Percentiles rank a stretch among this genome's conserved stretches.
phyloP scores from a whole-genome alignment of 2,329 filamentous ascomycete species.

The Pseudogymnoascus sp. region DNA sequence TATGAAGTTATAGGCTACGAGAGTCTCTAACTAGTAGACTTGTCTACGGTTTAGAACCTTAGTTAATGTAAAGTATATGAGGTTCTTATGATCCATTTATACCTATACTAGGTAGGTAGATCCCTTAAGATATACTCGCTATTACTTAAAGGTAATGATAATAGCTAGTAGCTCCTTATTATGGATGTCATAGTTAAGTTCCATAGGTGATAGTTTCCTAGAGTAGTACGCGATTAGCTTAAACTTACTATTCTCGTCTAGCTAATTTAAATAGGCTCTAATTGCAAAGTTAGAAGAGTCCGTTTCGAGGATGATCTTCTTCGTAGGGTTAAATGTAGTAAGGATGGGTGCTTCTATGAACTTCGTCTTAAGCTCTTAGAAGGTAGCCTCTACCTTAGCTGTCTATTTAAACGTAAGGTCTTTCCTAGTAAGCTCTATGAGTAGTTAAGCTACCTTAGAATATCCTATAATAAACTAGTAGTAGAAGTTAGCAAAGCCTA shows the following conservation, averaged over 20 bases:
- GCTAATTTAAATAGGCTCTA: not conserved
- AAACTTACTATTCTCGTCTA: not conserved
- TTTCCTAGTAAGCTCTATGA: not conserved
- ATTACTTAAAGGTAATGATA: conserved; percentile 21
- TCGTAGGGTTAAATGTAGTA: not conserved
- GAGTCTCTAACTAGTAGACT: conserved; percentile 19
- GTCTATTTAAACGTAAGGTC: not conserved
- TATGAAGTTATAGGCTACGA: conserved; percentile 19
- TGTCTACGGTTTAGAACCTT: conserved; percentile 18
- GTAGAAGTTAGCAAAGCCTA: conserved; percentile 29
- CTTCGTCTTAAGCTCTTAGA: not conserved
- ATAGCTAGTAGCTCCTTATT: conserved; percentile 31
- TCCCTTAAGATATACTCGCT: conserved; percentile 17
- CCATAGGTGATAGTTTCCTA: not conserved
- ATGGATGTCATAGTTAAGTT: conserved; percentile 28
- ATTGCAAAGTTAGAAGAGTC: not conserved
- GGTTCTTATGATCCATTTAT: conserved; percentile 22
- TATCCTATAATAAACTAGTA: conserved; percentile 24
- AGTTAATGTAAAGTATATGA: conserved; percentile 21
- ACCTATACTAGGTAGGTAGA: conserved; percentile 13
- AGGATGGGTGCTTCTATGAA: not conserved
- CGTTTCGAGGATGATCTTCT: not conserved
- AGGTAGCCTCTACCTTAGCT: not conserved
- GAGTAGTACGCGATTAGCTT: not conserved
- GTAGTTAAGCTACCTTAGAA: not conserved